Conservation (phyloP, 176 grass and related monocot species). For the Poa pratensis region DNA sequence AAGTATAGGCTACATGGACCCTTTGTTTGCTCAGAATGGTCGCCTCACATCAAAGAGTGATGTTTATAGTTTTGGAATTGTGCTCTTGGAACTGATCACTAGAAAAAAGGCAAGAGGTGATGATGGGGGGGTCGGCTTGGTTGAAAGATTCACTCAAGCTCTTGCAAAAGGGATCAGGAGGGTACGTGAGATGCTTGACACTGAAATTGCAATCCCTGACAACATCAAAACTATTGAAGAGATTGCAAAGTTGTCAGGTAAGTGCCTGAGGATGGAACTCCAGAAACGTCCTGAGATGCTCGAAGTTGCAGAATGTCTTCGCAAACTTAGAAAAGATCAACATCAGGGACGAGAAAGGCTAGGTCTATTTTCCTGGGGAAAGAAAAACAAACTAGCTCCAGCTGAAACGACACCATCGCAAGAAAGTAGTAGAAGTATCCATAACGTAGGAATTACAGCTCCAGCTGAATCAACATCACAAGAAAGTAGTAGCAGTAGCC, state of each 20-base stretch:
- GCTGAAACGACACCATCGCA: too few relatives aligned
- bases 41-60: conserved; percentile 13
- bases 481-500: background rate
- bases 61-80: conserved; percentile 18
- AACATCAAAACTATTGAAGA: background rate
- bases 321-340: background rate
- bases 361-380: background rate
- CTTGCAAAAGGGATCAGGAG: background rate
- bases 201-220: background rate
- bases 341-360: background rate
- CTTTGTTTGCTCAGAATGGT: background rate
- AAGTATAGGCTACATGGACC: conserved; percentile 28
- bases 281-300: background rate
- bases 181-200: conserved; percentile 5
- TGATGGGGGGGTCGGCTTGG: background rate
- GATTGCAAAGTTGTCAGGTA: conserved; percentile 6
- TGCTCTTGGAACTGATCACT: background rate
- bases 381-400: background rate
- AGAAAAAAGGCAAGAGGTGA: background rate
- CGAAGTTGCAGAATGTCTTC: background rate
- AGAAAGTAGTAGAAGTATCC: too few relatives aligned
- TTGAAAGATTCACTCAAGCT: background rate
- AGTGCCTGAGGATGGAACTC: background rate
- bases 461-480: background rate
- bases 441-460: too few relatives aligned